A percentile compares a stretch with the other conserved stretches of the same genome.
Evolutionary conservation across 768 basidiomycete species (phyloP).

Genomic region (Butyriboletus loyo): DNA sequence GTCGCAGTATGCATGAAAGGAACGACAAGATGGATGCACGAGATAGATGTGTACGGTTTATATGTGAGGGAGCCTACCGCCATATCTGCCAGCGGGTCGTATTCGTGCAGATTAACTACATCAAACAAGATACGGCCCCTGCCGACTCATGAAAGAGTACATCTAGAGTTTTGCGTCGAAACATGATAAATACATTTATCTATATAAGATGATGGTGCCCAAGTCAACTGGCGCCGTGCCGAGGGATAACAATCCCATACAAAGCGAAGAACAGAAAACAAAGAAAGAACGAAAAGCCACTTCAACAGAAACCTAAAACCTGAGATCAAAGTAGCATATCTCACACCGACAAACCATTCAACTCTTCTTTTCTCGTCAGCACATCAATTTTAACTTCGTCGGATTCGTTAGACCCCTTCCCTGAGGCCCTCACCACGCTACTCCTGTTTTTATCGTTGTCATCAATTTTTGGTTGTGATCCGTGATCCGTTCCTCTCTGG

Average conservation of each 20-base stretch:
- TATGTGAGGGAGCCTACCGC: no score
- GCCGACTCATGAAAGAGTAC: neutral
- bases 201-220: neutral
- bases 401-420: neutral
- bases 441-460: neutral
- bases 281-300: neutral
- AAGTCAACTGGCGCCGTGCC: neutral
- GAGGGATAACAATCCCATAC: neutral
- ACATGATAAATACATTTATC: neutral
- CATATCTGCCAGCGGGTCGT: no score
- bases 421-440: neutral
- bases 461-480: neutral
- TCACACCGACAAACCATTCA: no score
- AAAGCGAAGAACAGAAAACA: neutral
- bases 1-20: no score
- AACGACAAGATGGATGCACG: no score
- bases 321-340: neutral
- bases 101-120: no score
- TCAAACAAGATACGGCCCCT: no score
- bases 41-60: no score
- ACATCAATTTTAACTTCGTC: neutral
- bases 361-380: no score
- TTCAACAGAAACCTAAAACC: neutral
- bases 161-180: neutral
- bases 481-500: conserved; percentile 15